Conservation (phyloP, 2,329 filamentous ascomycete species). For the Clonostachys solani region DNA sequence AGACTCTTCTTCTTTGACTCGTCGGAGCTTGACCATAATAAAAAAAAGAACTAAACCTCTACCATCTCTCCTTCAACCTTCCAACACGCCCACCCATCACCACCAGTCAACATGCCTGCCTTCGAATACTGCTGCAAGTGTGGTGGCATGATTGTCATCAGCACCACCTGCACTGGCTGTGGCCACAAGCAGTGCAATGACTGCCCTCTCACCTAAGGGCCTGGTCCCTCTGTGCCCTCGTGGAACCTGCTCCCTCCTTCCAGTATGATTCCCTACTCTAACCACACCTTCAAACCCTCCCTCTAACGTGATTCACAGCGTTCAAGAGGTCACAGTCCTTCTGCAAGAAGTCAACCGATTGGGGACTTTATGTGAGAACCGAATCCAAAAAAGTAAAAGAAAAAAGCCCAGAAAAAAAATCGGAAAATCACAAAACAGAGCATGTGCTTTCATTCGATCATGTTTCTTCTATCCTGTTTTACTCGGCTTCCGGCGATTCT, state of each 20-base stretch:
- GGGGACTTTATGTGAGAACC: neutral
- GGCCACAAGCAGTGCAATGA: constrained; percentile 44
- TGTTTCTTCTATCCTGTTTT: too few relatives aligned
- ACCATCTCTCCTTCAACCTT: constrained; percentile 3
- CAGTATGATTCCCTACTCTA: neutral
- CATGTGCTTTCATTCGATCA: too few relatives aligned
- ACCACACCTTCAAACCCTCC: neutral
- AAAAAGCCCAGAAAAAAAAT: neutral
- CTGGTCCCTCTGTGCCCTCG: neutral
- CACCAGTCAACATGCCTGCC: constrained; percentile 29
- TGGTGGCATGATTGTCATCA: constrained; percentile 52
- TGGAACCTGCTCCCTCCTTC: neutral
- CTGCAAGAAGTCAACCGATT: neutral
- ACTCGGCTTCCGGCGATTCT: too few relatives aligned
- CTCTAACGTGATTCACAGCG: neutral
- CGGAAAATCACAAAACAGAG: neutral
- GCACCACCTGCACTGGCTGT: constrained; percentile 46
- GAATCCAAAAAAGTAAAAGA: neutral
- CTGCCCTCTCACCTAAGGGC: constrained; percentile 30
- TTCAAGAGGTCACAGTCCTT: too few relatives aligned
- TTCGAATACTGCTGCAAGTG: constrained; percentile 52
- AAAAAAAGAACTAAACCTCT: constrained; percentile 1
- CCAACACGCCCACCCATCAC: constrained; percentile 2
- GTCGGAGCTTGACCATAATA: neutral
- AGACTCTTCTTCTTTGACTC: neutral